phyloP scores from a whole-genome alignment of 495 filamentous ascomycete species.

The Penicillium soppii region DNA sequence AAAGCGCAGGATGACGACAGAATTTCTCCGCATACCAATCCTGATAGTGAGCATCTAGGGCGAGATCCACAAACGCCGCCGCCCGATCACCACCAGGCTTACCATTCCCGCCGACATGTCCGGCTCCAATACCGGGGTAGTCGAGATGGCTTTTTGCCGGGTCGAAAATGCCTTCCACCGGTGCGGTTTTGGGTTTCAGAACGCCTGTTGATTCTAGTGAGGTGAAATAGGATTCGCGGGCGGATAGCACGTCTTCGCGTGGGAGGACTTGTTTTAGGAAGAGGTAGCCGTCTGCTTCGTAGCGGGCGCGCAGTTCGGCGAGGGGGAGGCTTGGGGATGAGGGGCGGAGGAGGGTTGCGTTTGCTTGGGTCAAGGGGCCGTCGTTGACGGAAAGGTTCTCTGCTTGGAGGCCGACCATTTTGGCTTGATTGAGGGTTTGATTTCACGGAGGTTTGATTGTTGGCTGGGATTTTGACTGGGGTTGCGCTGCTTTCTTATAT shows the following conservation, averaged over 20 bases:
- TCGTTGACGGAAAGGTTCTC: slow-evolving; percentile 49
- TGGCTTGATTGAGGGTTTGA: neutral
- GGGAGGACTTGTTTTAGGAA: slow-evolving; percentile 60
- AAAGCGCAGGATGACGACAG: slow-evolving; percentile 52
- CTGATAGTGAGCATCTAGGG: slow-evolving; percentile 55
- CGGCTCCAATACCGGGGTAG: slow-evolving; percentile 60
- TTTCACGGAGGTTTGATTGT: neutral
- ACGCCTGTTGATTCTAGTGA: slow-evolving; percentile 54
- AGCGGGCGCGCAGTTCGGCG: slow-evolving; percentile 51
- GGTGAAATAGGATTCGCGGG: slow-evolving; percentile 57
- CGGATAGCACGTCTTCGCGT: slow-evolving; percentile 54
- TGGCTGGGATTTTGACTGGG: no score
- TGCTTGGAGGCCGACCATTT: slow-evolving; percentile 32
- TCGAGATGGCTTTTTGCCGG: slow-evolving; percentile 40
- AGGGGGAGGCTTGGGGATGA: slow-evolving; percentile 37
- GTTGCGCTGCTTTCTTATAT: neutral
- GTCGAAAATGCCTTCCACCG: slow-evolving; percentile 55
- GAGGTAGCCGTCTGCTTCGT: slow-evolving; percentile 58
- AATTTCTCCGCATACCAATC: slow-evolving; percentile 59
- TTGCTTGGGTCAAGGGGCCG: slow-evolving; percentile 48
- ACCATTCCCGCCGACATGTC: slow-evolving; percentile 48
- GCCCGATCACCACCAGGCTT: slow-evolving; percentile 44
- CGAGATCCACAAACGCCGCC: slow-evolving; percentile 51
- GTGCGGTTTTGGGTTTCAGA: slow-evolving; percentile 43
- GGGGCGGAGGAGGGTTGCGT: slow-evolving; percentile 43